These are phyloP conservation scores for Prorocentrum cordatum DNA, from an alignment of 169 alveolate genomes.

Conservation along the genomic window DNA sequence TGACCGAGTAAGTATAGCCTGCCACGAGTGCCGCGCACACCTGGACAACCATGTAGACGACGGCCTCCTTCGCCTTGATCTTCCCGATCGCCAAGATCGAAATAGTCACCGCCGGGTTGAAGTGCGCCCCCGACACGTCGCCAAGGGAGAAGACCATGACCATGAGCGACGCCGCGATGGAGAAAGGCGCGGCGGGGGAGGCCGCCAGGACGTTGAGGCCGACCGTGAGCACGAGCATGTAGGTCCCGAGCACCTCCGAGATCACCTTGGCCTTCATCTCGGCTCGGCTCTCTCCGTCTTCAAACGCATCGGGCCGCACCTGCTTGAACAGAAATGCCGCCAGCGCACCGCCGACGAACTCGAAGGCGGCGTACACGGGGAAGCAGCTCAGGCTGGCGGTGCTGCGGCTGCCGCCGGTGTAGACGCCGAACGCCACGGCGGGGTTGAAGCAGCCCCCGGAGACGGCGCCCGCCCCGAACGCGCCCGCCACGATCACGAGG, in stretches of 20 bases:
- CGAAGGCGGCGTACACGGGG: slow-evolving; percentile 27
- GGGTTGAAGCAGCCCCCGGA: slow-evolving; percentile 69
- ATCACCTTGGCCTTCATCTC: not conserved
- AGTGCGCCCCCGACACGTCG: slow-evolving; percentile 23
- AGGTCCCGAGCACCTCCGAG: slow-evolving; percentile 52
- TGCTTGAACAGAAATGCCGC: slow-evolving; percentile 33
- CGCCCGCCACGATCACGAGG: slow-evolving; percentile 60
- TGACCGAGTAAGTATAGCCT: not conserved
- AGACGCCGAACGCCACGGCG: slow-evolving; percentile 57
- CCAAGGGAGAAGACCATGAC: slow-evolving; percentile 18
- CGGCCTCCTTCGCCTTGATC: not conserved
- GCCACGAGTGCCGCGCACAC: not conserved
- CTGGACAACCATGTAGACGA: not conserved
- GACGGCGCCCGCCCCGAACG: slow-evolving; percentile 43
- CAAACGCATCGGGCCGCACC: slow-evolving; percentile 49
- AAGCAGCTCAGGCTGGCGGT: slow-evolving; percentile 6
- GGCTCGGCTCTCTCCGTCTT: slow-evolving; percentile 16
- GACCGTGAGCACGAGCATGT: slow-evolving; percentile 54
- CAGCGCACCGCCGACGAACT: slow-evolving; percentile 52
- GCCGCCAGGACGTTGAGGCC: slow-evolving; percentile 45
- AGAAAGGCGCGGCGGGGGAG: slow-evolving; percentile 58
- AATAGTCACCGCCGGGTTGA: slow-evolving; percentile 29
- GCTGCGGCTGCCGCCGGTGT: not conserved
- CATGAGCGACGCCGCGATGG: slow-evolving; percentile 55
- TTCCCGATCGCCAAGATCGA: not conserved